Base-by-base conservation (phyloP, 495 filamentous ascomycete species). In the Penicillium canescens region DNA sequence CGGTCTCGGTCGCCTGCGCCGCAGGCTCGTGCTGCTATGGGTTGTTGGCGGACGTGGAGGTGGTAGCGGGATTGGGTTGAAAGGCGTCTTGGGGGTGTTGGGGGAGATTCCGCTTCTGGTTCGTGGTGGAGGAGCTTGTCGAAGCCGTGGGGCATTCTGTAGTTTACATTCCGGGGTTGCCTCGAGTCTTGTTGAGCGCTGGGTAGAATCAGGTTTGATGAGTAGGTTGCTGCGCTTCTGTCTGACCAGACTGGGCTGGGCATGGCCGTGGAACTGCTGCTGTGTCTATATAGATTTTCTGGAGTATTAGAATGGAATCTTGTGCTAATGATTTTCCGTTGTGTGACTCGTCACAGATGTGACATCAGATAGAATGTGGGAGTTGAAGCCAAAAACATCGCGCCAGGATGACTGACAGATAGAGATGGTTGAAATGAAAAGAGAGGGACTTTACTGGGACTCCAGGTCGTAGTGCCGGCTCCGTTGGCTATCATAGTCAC, bases 1-100 rank as follows among this genome's bases (percentile, higher is more conserved):
- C 94, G 86, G 68, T 98, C 94, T 61, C 93, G 76, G 68, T 97
- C 94, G 47, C 92, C 92, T 57, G 95, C 96, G 7, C 94, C 93
- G 70, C 94, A 98, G 42, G 91, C 91, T 63, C 94, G 84, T 37
- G 93, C 94, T 6, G 91, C 92, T 4, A 85, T 76, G 28, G 94
- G 94, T 57, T 98, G 94, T 64, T 98, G 94, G 12, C 94, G 88
- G 35, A 98, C 84, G 28, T 78, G 79, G 39, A 98, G 81, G 28
- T 70, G 69, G 62, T 84, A 84, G 23, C 74, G 70, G 31, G 72
- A 62, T 46, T 60, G 50, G 4, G 53, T 57, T n/a, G 61, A 65
- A 28, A 41, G 38, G 11, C 54, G 60, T 31, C 62, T 51, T 5
- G 59, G 54, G n/a, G 61, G 61, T 23, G 64, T 48, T 26, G 61